These are phyloP conservation scores for Penicillium lividum DNA, from an alignment of 495 filamentous ascomycete species.

Conservation along the genomic window DNA sequence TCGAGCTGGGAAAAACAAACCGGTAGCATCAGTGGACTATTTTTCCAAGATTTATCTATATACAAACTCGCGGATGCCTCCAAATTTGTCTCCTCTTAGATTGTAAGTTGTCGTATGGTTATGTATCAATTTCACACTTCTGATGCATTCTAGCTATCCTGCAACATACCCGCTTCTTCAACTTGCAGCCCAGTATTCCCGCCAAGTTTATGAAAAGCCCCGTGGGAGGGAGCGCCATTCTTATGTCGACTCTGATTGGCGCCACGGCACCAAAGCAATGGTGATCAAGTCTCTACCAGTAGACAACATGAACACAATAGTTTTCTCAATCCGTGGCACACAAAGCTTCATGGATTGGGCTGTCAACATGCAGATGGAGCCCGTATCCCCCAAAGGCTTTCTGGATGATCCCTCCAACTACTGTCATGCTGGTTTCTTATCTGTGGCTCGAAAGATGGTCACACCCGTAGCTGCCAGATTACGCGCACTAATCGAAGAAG, in stretches of 20 bases:
- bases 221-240: slow-evolving; percentile 57
- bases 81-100: slow-evolving; percentile 62
- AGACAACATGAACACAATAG: slow-evolving; percentile 72
- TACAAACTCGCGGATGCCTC: slow-evolving; percentile 73
- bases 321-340: slow-evolving; percentile 78
- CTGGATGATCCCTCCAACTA: slow-evolving; percentile 73
- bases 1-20: slow-evolving; percentile 12
- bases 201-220: slow-evolving; percentile 67
- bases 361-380: slow-evolving; percentile 70
- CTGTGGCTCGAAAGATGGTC: slow-evolving; percentile 75
- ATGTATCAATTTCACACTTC: background rate
- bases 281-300: slow-evolving; percentile 74
- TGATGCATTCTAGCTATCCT: slow-evolving; percentile 54
- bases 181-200: slow-evolving; percentile 72
- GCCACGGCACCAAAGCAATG: slow-evolving; percentile 77
- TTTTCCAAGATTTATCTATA: slow-evolving; percentile 80
- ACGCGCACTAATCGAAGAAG: slow-evolving; percentile 64
- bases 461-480: slow-evolving; percentile 67
- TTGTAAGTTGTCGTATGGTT: slow-evolving; percentile 48
- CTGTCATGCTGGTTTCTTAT: slow-evolving; percentile 77
- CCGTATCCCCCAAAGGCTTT: slow-evolving; percentile 62
- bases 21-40: slow-evolving; percentile 43
- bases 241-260: slow-evolving; percentile 68
- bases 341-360: slow-evolving; percentile 82
- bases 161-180: slow-evolving; percentile 70